Base-by-base conservation (phyloP, 2,329 filamentous ascomycete genomes). In the Chaetomium olivaceum region DNA sequence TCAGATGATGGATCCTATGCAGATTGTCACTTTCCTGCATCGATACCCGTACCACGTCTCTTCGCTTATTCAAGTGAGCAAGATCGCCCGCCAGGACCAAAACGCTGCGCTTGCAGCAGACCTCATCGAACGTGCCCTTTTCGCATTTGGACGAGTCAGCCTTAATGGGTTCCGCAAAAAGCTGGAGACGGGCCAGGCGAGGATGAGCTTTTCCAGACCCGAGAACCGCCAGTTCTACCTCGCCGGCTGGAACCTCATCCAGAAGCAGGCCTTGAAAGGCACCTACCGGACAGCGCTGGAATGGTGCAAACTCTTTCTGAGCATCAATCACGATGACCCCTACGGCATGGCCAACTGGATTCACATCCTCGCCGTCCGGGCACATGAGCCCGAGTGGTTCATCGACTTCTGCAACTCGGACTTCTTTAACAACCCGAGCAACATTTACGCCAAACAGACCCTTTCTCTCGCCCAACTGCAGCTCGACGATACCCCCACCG, bases 191-290 rank as follows among this genome's bases (percentile, higher is more conserved):
- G 95, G 95, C 39, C 88, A 88, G 70, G 93, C 92, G 6, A 85
- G 92, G 19, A 80, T 99, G 11, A 87, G 94, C 73, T 98, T 97
- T 74, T 79, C 83, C 23, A 83, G 92, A 46, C 89, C 90, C 0
- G 93, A 96, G 76, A 98, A 98, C 76, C 86, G 95, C 52, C 94
- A 98, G 76, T 88, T 99, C 69, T 97, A 91, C 89, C 86, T 98
- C 43, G 91, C 92, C 1, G 91, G 89, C 9, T 96, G 93, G 82
- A 88, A 93, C 71, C 97, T 97, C 73, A 89, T 98, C 72, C 87
- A 86, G 71, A 95, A 92, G 70, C 82, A 99, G 25, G 85, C 92
- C 19, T 89, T 92, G 78, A 94, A 96, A 72, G 93, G 93, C n/a
- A 97, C 94, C 1, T 97, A 92, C 82, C 86, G 93, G 56, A 98